A percentile compares a stretch with the other conserved stretches of the same genome.
Conservation (phyloP, 2,329 filamentous ascomycete species). For the Colletotrichum abscissum region DNA sequence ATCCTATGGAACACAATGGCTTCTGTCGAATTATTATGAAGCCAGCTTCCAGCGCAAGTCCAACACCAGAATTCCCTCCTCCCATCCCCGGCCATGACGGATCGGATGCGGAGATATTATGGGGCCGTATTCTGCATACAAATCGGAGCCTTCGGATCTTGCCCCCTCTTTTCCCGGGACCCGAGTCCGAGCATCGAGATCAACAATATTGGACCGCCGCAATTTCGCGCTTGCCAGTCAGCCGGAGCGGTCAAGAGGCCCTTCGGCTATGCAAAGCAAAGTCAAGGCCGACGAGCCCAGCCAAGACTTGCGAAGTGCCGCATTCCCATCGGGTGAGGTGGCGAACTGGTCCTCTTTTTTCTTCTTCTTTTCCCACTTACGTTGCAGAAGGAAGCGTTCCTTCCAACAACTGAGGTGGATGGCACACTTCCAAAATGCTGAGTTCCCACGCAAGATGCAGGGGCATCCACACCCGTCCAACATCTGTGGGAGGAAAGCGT, state of each 20-base stretch:
- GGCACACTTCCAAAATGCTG: slow-evolving; percentile 1
- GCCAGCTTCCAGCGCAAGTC: neutral
- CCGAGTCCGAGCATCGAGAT: neutral
- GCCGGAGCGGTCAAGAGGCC: neutral
- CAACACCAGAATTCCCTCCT: no score
- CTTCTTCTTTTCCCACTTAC: neutral
- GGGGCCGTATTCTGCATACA: neutral
- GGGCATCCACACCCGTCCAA: slow-evolving; percentile 7
- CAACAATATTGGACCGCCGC: neutral
- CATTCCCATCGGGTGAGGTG: neutral
- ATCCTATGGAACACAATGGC: neutral
- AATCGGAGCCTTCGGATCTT: neutral
- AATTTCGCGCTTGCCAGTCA: neutral
- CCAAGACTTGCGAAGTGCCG: neutral
- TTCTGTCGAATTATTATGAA: neutral
- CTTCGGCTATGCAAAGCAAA: neutral
- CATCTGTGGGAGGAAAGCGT: neutral
- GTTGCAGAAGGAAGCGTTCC: neutral
- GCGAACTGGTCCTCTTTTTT: neutral
- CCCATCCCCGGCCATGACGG: neutral
- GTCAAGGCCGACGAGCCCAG: neutral
- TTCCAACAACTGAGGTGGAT: neutral
- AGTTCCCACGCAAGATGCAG: slow-evolving; percentile 7
- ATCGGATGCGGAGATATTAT: neutral
- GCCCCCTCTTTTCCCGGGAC: neutral